These are phyloP conservation scores for Suillus fuscotomentosus DNA, from an alignment of 768 basidiomycete species.

Conservation along the genomic window DNA sequence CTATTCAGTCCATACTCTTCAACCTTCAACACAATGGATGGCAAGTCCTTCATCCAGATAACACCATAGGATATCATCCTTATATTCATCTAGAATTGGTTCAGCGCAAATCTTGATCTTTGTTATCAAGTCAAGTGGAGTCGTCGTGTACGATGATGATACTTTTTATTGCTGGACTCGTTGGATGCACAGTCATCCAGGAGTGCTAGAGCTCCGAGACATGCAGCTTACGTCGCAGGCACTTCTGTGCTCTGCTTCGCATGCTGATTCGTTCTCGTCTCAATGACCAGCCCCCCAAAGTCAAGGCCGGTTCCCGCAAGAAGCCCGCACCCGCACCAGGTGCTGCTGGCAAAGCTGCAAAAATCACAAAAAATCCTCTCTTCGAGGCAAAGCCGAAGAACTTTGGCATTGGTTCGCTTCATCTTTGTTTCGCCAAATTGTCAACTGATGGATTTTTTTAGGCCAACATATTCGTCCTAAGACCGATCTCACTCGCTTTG, in stretches of 20 bases:
- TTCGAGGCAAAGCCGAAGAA: constrained; percentile 90
- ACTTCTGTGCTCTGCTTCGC: constrained; percentile 16
- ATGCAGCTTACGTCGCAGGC: constrained; percentile 28
- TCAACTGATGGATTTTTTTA: constrained; percentile 28
- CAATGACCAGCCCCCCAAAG: constrained; percentile 88
- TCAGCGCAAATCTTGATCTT: constrained; percentile 19
- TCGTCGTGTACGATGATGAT: constrained; percentile 34
- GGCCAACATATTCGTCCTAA: constrained; percentile 92
- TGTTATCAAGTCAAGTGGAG: constrained; percentile 35
- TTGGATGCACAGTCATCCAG: constrained; percentile 16
- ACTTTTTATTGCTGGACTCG: constrained; percentile 44
- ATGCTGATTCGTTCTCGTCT: constrained; percentile 60
- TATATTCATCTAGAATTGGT: constrained; percentile 17
- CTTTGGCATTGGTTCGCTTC: constrained; percentile 87
- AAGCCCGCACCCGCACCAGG: constrained; percentile 85
- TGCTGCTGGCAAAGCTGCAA: constrained; percentile 71
- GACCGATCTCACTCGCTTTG: constrained; percentile 92
- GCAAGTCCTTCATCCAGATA: constrained; percentile 43
- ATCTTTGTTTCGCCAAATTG: neutral
- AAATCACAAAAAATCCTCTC: constrained; percentile 90
- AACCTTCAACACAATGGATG: constrained; percentile 46
- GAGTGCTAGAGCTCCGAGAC: constrained; percentile 56
- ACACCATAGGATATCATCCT: constrained; percentile 4
- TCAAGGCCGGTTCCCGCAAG: constrained; percentile 69
- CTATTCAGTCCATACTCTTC: constrained; percentile 35